Percentiles rank a stretch among this genome's conserved stretches.
phyloP scores from a whole-genome alignment of 148 eudicot species.

The Rhododendron kiyosumense region DNA sequence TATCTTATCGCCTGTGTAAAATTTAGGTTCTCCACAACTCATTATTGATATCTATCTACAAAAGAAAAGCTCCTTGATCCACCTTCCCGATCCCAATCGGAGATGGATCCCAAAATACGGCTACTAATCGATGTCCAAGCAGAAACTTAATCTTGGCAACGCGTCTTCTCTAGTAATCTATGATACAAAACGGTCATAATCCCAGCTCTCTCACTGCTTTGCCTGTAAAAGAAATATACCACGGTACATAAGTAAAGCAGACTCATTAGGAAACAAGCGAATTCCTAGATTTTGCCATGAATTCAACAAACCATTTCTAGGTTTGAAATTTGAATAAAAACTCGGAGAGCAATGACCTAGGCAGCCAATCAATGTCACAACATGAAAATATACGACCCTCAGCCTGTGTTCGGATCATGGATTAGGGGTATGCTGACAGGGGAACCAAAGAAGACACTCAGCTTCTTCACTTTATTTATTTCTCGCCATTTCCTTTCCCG shows the following conservation, averaged over 20 bases:
- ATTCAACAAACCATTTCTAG: background rate
- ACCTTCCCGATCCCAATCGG: background rate
- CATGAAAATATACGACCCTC: background rate
- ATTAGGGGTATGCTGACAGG: background rate
- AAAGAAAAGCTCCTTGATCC: conserved; percentile 6
- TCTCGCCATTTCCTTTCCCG: background rate
- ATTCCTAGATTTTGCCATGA: background rate
- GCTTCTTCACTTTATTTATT: background rate
- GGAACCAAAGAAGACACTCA: background rate
- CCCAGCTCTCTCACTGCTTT: conserved; percentile 16
- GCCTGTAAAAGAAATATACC: conserved; percentile 8
- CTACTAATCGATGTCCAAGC: background rate
- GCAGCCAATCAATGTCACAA: background rate
- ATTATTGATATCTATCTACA: conserved; percentile 21
- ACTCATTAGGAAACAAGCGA: background rate
- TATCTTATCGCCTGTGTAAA: background rate
- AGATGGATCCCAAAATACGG: background rate
- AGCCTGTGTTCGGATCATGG: background rate
- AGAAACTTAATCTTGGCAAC: background rate
- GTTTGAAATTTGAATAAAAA: too few relatives aligned
- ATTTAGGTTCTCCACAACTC: conserved; percentile 2
- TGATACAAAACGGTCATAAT: background rate
- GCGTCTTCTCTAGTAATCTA: conserved; percentile 7
- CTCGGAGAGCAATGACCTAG: background rate
- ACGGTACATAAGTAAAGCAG: background rate